Evolutionary conservation across 2,329 filamentous ascomycete species (phyloP).

Genomic region (Aspergillus ibericus): DNA sequence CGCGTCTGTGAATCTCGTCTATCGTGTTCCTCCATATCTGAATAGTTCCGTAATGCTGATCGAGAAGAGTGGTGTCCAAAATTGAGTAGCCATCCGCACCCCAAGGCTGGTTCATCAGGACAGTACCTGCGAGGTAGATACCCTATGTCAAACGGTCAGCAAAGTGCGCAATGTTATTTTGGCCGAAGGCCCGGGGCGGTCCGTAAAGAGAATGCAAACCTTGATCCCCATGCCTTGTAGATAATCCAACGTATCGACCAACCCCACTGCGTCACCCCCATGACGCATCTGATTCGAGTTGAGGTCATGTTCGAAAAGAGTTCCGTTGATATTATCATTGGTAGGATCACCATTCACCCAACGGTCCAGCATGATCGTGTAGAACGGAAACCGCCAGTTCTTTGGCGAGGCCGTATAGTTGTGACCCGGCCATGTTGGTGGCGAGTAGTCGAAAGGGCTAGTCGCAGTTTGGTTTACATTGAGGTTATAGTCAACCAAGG

Average conservation of each 20-base stretch:
- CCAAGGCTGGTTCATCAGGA: conserved; percentile 66
- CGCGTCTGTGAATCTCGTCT: conserved; percentile 59
- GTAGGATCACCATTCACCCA: conserved; percentile 65
- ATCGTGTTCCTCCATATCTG: conserved; percentile 59
- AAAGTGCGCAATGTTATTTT: not conserved
- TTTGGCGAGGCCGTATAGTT: conserved; percentile 55
- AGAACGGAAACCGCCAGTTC: conserved; percentile 67
- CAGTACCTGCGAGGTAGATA: conserved; percentile 63
- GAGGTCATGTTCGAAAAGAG: conserved; percentile 61
- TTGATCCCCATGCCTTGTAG: conserved; percentile 65
- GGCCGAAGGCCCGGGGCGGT: not conserved
- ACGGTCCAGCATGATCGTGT: conserved; percentile 63
- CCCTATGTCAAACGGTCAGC: conserved; percentile 40
- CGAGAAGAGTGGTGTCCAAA: conserved; percentile 63
- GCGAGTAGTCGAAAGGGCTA: conserved; percentile 58
- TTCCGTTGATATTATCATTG: conserved; percentile 64
- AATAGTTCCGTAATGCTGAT: conserved; percentile 63
- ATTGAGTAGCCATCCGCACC: conserved; percentile 61
- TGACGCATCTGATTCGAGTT: conserved; percentile 63
- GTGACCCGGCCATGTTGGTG: conserved; percentile 56
- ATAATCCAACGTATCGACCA: conserved; percentile 63
- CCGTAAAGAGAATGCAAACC: conserved; percentile 32
- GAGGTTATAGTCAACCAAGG: conserved; percentile 57
- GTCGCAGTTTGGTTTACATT: conserved; percentile 60
- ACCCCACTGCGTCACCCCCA: conserved; percentile 60